These are phyloP conservation scores for Colletotrichum endophyticum DNA, from an alignment of 2,329 filamentous ascomycete species.

Conservation along the genomic window DNA sequence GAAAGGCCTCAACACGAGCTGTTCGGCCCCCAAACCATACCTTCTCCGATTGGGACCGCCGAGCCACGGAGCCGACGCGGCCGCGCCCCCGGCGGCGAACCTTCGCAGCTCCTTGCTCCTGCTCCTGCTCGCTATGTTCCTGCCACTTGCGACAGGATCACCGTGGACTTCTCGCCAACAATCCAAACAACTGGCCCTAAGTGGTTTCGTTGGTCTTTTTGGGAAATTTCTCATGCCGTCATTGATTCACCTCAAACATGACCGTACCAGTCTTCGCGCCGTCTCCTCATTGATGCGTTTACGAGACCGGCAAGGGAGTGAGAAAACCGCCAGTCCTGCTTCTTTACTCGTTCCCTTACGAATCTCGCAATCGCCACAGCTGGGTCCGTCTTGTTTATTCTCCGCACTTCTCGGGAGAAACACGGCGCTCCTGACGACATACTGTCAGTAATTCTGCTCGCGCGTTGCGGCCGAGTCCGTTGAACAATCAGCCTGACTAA, in stretches of 20 bases:
- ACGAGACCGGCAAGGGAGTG: neutral
- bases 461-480: neutral
- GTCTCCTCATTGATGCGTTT: neutral
- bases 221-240: neutral
- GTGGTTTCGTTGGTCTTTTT: neutral
- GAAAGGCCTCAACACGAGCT: neutral
- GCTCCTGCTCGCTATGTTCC: neutral
- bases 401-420: neutral
- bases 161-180: neutral
- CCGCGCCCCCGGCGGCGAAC: neutral
- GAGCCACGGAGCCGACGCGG: conserved; percentile 18
- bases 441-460: neutral
- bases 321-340: neutral
- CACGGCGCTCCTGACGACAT: neutral
- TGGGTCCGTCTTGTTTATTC: neutral
- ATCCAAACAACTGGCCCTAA: neutral
- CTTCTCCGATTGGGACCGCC: neutral
- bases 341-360: neutral
- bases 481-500: neutral
- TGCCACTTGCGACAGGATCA: neutral
- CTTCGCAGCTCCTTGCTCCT: neutral
- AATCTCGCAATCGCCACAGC: neutral
- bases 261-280: neutral
- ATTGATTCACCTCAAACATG: neutral
- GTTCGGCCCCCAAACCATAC: neutral